Evolutionary conservation across 2,329 filamentous ascomycete genomes (phyloP), one percentile per base, ranked within the genome.

Genomic region (Fusarium continuum): DNA sequence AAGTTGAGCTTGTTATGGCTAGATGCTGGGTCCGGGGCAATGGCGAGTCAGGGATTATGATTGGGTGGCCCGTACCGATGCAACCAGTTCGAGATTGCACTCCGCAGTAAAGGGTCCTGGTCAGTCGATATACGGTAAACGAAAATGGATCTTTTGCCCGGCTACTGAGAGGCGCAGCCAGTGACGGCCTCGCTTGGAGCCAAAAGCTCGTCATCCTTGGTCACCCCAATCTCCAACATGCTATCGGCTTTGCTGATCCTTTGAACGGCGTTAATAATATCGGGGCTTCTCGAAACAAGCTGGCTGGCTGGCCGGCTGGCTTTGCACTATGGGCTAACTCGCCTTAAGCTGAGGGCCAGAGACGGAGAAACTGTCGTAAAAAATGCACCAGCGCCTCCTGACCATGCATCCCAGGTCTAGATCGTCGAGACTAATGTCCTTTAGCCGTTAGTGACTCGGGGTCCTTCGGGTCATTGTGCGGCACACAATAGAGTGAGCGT

Each of bases 111-210:
- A 23, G 44, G 36, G 36, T 19, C 38, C 23, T 16, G 2, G n/a
- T 22, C 35, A 17, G 23, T 20, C 55, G 41, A 49, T 55, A 46
- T 61, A 61, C 56, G 56, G 58, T 61, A 61, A 61, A 61, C 58
- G 58, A 61, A 61, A 61, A 60, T 53, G 55, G 54, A 38, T 23
- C 54, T 28, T 52, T 36, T 43, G 36, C 9, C 26, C 26, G 47
- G 13, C 17, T 10, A 14, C 26, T 5, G 9, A 36, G 35, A 20
- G 54, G 31, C 49, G 25, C 49, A 57, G 49, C 11, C 40, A 55
- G 39, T 46, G 17, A 45, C 13, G 17, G 6, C 36, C n/a, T 9
- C 8, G 22, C 36, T 43, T 29, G 20, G 8, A 19, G 23, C 28
- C 28, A 19, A 22, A 17, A 39, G 22, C 8, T 16, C 6, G 9